Evolutionary conservation across 2,329 filamentous ascomycete genomes (phyloP).

Genomic region (Epichloe gansuensis): DNA sequence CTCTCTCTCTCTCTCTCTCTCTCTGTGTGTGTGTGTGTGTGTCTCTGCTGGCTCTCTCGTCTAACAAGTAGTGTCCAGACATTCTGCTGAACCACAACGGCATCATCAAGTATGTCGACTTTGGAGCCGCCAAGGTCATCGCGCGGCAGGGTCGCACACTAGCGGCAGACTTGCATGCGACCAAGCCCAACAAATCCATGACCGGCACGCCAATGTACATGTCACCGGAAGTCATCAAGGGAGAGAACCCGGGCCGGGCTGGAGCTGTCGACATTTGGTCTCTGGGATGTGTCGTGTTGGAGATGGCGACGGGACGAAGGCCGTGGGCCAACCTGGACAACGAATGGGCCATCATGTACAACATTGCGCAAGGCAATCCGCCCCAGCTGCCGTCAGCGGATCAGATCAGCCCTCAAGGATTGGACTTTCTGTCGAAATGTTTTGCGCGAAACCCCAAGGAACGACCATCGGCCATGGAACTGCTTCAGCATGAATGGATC

Average conservation of each 20-base stretch:
- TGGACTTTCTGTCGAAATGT: constrained; percentile 80
- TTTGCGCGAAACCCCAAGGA: constrained; percentile 74
- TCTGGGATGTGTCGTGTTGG: constrained; percentile 86
- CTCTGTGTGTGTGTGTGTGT: too few relatives aligned
- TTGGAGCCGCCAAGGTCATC: constrained; percentile 94
- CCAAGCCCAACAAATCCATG: constrained; percentile 73
- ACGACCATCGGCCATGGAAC: constrained; percentile 69
- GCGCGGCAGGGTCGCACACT: constrained; percentile 85
- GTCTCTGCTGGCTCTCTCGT: not conserved
- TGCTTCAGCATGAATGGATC: constrained; percentile 90
- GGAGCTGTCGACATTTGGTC: constrained; percentile 94
- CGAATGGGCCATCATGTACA: constrained; percentile 99
- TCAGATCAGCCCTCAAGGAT: constrained; percentile 70
- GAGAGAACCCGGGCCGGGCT: constrained; percentile 64
- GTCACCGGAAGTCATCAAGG: constrained; percentile 97
- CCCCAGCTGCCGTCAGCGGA: constrained; percentile 71
- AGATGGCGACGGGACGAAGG: constrained; percentile 90
- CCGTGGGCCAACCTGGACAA: constrained; percentile 96
- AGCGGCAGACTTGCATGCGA: constrained; percentile 44
- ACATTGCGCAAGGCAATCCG: constrained; percentile 93
- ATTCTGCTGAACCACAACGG: constrained; percentile 95
- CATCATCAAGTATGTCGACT: constrained; percentile 98
- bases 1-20: not conserved
- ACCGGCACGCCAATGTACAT: constrained; percentile 99
- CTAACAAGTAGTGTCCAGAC: constrained; percentile 36